These are phyloP conservation scores for Entophlyctis helioformis DNA, from an alignment of 192 early-diverging fungal genomes.

Conservation along the genomic window DNA sequence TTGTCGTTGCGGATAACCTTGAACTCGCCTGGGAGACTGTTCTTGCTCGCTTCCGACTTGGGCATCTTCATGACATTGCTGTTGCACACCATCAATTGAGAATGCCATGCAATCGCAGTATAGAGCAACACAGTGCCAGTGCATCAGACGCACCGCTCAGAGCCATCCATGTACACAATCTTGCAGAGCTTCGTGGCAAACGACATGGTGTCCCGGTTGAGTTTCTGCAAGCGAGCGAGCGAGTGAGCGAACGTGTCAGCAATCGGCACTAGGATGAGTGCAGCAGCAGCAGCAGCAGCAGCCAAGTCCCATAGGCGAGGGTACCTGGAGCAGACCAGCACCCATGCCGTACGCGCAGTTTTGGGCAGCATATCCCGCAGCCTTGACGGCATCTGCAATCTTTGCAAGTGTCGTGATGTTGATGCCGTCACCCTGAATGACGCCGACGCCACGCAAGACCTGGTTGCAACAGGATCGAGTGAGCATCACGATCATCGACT, in stretches of 20 bases:
- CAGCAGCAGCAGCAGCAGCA: too few species aligned
- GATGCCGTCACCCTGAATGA: constrained; percentile 83
- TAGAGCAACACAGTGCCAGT: too few species aligned
- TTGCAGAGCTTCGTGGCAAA: constrained; percentile 74
- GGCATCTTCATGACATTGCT: constrained; percentile 84
- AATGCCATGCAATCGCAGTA: neutral
- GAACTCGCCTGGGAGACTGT: constrained; percentile 63
- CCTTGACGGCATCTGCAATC: constrained; percentile 45
- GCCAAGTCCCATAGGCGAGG: too few species aligned
- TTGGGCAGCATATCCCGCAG: constrained; percentile 56
- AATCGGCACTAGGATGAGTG: too few species aligned
- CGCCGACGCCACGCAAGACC: constrained; percentile 49
- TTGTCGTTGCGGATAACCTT: constrained; percentile 19
- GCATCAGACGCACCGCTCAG: constrained; percentile 25
- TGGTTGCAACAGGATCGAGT: too few species aligned
- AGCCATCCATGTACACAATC: constrained; percentile 56
- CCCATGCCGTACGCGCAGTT: constrained; percentile 82
- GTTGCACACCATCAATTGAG: neutral
- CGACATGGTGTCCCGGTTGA: constrained; percentile 77
- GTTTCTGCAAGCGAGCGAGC: too few species aligned
- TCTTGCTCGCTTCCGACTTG: constrained; percentile 56
- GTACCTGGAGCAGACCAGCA: constrained; percentile 52
- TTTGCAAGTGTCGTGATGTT: constrained; percentile 29
- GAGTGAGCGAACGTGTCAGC: too few species aligned
- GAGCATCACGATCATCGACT: too few species aligned